A percentile compares a stretch with the other conserved stretches of the same genome.
Evolutionary conservation across 345 rosid genomes (phyloP).

Genomic region (Ricinus communis): DNA sequence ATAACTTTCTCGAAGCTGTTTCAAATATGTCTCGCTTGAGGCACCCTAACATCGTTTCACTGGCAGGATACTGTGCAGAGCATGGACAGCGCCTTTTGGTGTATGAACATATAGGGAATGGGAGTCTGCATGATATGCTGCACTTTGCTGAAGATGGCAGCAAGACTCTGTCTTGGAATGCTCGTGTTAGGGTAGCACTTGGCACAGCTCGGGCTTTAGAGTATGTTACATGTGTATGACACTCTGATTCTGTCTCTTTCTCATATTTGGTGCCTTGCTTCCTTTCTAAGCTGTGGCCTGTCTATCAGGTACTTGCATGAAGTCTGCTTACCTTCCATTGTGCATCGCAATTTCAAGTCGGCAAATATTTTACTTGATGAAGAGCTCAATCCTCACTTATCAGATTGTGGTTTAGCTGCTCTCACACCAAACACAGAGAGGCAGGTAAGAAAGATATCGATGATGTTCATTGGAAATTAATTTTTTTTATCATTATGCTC

Average conservation of each 20-base stretch:
- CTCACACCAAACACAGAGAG: constrained; percentile 88
- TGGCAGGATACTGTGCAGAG: constrained; percentile 90
- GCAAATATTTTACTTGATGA: constrained; percentile 96
- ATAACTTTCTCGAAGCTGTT: constrained; percentile 84
- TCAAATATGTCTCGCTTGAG: constrained; percentile 90
- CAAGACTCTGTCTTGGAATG: constrained; percentile 79
- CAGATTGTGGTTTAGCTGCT: constrained; percentile 97
- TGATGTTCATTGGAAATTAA: neutral
- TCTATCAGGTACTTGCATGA: constrained; percentile 88
- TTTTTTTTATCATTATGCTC: neutral
- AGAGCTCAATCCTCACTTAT: constrained; percentile 90
- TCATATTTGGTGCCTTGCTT: neutral
- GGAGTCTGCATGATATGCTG: constrained; percentile 83
- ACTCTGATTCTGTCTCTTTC: constrained; percentile 10
- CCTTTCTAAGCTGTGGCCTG: constrained; percentile 21
- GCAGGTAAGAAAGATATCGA: constrained; percentile 49
- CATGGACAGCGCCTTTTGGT: constrained; percentile 96
- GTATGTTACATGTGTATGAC: constrained; percentile 49
- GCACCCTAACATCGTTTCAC: constrained; percentile 84
- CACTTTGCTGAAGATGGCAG: constrained; percentile 77
- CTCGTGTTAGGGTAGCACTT: constrained; percentile 95
- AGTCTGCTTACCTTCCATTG: constrained; percentile 95
- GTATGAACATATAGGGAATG: constrained; percentile 69
- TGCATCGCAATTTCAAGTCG: constrained; percentile 96
- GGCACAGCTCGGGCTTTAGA: constrained; percentile 97